Percentiles rank a stretch among this genome's conserved stretches.
phyloP scores from a whole-genome alignment of 768 basidiomycete species.

The Leccinum aurantiacum region DNA sequence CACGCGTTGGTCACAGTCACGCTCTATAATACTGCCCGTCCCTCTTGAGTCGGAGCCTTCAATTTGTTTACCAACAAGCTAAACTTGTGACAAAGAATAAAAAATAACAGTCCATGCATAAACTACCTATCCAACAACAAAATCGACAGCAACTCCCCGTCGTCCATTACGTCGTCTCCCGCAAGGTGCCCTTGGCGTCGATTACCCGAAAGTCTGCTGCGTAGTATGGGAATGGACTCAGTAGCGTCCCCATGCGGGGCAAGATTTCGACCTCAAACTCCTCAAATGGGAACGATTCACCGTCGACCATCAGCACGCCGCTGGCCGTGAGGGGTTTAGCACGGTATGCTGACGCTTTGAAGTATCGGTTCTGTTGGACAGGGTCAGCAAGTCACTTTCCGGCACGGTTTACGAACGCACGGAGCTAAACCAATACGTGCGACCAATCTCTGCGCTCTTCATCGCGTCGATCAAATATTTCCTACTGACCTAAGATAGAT shows the following conservation, averaged over 20 bases:
- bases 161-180: constrained; percentile 7
- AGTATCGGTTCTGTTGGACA: constrained; percentile 57
- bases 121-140: not conserved
- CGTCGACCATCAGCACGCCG: constrained; percentile 71
- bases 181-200: constrained; percentile 27
- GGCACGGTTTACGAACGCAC: constrained; percentile 38
- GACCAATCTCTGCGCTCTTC: constrained; percentile 62
- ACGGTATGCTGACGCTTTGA: constrained; percentile 73
- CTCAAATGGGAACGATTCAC: constrained; percentile 72
- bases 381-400: constrained; percentile 9
- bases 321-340: constrained; percentile 56
- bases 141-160: not conserved
- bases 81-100: not conserved
- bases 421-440: constrained; percentile 57
- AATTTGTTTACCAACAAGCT: too few relatives aligned
- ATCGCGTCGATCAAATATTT: constrained; percentile 51
- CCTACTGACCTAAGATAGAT: constrained; percentile 35
- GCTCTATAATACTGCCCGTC: constrained; percentile 2
- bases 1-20: constrained; percentile 35
- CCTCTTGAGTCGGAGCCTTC: too few relatives aligned
- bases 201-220: constrained; percentile 48
- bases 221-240: constrained; percentile 58
- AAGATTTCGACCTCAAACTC: constrained; percentile 79
- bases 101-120: not conserved
- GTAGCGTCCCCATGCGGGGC: constrained; percentile 58